Conservation (phyloP, 169 alveolate genomes). For the Perkinsus marinus region DNA sequence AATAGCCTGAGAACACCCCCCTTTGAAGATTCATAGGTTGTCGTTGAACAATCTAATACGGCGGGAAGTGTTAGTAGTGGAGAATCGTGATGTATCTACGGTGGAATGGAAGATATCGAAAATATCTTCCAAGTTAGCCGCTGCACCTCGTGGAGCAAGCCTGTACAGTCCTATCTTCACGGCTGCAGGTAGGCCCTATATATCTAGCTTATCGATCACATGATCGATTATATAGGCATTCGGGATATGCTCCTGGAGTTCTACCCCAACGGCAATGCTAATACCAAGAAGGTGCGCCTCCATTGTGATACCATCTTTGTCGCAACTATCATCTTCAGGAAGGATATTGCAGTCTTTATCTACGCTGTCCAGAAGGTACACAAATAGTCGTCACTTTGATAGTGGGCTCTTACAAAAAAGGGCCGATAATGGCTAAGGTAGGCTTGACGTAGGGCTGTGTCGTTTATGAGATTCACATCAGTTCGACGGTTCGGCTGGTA, state of each 20-base stretch:
- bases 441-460: too few relatives aligned
- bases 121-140: neutral
- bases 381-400: neutral
- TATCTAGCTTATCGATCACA: neutral
- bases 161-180: conserved; percentile 1
- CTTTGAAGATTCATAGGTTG: neutral
- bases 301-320: neutral
- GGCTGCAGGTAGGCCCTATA: neutral
- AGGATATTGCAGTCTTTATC: neutral
- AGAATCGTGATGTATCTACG: neutral
- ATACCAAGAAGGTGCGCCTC: neutral
- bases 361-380: conserved; percentile 5
- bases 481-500: conserved; percentile 5
- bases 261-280: conserved; percentile 1
- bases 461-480: neutral
- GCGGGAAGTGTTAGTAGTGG: neutral
- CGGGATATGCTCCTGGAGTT: conserved; percentile 2
- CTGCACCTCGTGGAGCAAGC: neutral
- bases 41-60: neutral
- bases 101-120: neutral
- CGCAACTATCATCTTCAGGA: neutral
- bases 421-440: conserved; percentile 5
- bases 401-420: neutral
- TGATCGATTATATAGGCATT: neutral
- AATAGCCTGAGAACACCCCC: neutral